Base-by-base conservation (phyloP, 495 filamentous ascomycete genomes). In the Lepidopterella palustris region DNA sequence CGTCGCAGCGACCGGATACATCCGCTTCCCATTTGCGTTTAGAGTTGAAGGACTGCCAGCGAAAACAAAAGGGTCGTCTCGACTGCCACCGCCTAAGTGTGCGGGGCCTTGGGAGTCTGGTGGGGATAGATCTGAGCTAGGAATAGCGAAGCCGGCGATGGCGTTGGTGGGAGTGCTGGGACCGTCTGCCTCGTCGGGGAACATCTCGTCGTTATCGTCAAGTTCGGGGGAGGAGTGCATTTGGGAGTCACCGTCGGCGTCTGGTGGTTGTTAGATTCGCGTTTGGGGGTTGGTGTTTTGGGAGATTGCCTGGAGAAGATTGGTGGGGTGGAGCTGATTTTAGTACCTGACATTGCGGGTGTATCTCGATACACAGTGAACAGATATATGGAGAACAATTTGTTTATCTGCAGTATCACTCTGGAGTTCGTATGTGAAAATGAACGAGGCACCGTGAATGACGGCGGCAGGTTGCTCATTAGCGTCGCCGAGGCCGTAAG, bases 181-280 rank as follows among this genome's bases (percentile, higher is more conserved):
- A 23, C 62, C 62, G 9, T 50, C 56, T 18, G 52, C 60, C 28
- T 59, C 62, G 67, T 70, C 64, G 27, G 70, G 68, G 59, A 67
- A 65, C 59, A 67, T 63, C 45, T 74, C 71, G 59, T 69, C 66
- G 35, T 75, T 75, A 40, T 75, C 76, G 4, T 48, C 54, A 10
- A 63, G 47, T 10, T 79, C 82, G 20, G 79, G 80, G 27, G 77
- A 75, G 32, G 68, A 71, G 55, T 63, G 59, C 82, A 85, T 85
- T 59, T 77, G 75, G 45, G 78, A 80, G 69, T 84, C 81, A 10
- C 80, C 79, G 71, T 83, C 81, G 55, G 63, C 70, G 60, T 84
- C 79, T 67, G 26, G 10, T 13, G 55, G 53, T 13, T 27, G 18
- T 20, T 45, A 20, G 47, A 32, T 28, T n/a, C 5, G 13, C 27